Base-by-base conservation (phyloP, 75 land plant genomes). In the Pinus taeda region DNA sequence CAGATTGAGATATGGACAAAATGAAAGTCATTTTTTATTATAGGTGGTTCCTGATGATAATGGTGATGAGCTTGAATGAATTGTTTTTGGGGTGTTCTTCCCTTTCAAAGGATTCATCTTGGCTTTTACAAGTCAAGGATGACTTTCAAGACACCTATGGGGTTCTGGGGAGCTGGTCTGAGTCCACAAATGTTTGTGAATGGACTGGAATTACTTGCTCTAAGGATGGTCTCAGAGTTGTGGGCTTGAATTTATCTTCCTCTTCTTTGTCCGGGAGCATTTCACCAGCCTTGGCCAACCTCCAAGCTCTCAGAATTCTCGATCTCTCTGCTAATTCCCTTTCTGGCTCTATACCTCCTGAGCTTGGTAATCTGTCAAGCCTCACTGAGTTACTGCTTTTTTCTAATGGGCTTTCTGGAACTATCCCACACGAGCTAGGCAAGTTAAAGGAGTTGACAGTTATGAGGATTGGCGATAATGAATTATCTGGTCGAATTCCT, bases 131-230 rank as follows among this genome's bases (percentile, higher is more conserved):
- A 63, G 77, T 84, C 45, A 89, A 82, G 76, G 75, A 85, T 14
- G 56, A 71, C 13, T 77, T 89, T 3, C 37, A 71, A 53, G 91
- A 89, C 77, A 37, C 87, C 21, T 13, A 18, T 11, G 81, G 85
- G 74, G 83, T 79, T 65, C 79, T 89, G 12, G 67, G 59, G 3
- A 82, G 64, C 75, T 89, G 91, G 91, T 82, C 89, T 45, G 4
- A 64, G 3, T 60, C 36, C 6, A 39, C 78, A 36, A 59, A 59
- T 62, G 30, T 80, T 15, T 89, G 91, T 60, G 79, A 77, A 73
- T 89, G 91, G 91, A 60, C 81, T 77, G 89, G 92, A 59, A 57
- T 90, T 3, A 58, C 81, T 57, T 90, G 92, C 62, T 77, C 86
- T 21, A 63, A 59, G 13, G 81, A 80, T 74, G 59, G 78, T 61